These are phyloP conservation scores for Acer campestre DNA, from an alignment of 345 rosid species.

Conservation along the genomic window DNA sequence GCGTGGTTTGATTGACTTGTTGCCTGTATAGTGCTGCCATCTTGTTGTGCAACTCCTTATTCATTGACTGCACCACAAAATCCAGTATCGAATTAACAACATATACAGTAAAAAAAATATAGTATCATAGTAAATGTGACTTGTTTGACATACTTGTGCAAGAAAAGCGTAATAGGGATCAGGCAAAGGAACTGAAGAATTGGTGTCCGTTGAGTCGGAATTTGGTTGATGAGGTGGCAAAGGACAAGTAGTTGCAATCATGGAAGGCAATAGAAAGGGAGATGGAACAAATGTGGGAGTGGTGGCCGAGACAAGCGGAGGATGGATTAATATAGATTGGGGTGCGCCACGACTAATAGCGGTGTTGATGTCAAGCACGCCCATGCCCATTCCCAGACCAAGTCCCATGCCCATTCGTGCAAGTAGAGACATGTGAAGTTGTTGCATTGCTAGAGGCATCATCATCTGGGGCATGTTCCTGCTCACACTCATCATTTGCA, in stretches of 20 bases:
- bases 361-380: constrained; percentile 31
- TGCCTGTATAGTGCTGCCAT: constrained; percentile 45
- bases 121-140: background rate
- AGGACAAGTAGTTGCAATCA: constrained; percentile 11
- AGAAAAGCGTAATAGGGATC: constrained; percentile 52
- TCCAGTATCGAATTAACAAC: background rate
- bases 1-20: constrained; percentile 43
- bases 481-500: constrained; percentile 43
- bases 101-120: too few relatives aligned
- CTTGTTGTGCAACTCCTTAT: constrained; percentile 50
- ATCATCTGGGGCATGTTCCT: constrained; percentile 51
- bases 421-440: constrained; percentile 57
- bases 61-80: constrained; percentile 44
- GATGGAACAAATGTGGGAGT: constrained; percentile 32
- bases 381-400: constrained; percentile 41
- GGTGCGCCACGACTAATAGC: background rate
- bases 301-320: constrained; percentile 1
- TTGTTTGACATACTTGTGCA: constrained; percentile 46
- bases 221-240: constrained; percentile 15
- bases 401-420: constrained; percentile 45
- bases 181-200: constrained; percentile 23
- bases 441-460: constrained; percentile 40
- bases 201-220: constrained; percentile 15
- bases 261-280: constrained; percentile 25
- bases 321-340: constrained; percentile 23